phyloP scores from a whole-genome alignment of 371 early-diverging fungal genomes.

The Rhizopus sp. region DNA sequence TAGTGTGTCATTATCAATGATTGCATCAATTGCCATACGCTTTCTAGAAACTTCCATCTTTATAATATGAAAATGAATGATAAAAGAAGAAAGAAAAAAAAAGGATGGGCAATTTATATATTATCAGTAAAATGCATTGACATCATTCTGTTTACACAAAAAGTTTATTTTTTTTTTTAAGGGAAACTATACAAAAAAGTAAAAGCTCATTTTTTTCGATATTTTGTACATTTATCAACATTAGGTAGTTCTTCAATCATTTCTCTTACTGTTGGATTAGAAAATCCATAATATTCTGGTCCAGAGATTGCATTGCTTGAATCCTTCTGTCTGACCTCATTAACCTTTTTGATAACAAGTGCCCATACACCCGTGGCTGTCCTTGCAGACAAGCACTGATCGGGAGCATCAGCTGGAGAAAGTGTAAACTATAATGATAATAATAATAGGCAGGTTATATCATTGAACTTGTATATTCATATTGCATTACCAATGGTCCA shows the following conservation, averaged over 20 bases:
- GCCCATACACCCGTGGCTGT: constrained; percentile 92
- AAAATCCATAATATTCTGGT: constrained; percentile 89
- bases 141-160: background rate
- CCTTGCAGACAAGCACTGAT: constrained; percentile 60
- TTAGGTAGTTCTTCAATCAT: constrained; percentile 21
- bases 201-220: background rate
- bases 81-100: constrained; percentile 7
- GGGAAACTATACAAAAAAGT: background rate
- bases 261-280: constrained; percentile 47
- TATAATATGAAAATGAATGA: background rate
- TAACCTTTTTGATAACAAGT: constrained; percentile 72
- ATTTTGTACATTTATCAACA: constrained; percentile 17
- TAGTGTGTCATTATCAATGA: constrained; percentile 24
- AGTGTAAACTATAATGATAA: constrained; percentile 64
- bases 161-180: background rate
- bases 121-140: background rate
- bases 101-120: constrained; percentile 4
- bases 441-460: background rate
- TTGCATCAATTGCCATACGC: constrained; percentile 36
- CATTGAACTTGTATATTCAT: background rate
- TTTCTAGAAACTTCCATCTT: constrained; percentile 29
- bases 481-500: constrained; percentile 56
- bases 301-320: constrained; percentile 84
- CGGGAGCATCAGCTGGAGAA: constrained; percentile 69
- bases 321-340: constrained; percentile 71